phyloP scores from a whole-genome alignment of 2,329 filamentous ascomycete genomes.

The Myotisia sp. region DNA sequence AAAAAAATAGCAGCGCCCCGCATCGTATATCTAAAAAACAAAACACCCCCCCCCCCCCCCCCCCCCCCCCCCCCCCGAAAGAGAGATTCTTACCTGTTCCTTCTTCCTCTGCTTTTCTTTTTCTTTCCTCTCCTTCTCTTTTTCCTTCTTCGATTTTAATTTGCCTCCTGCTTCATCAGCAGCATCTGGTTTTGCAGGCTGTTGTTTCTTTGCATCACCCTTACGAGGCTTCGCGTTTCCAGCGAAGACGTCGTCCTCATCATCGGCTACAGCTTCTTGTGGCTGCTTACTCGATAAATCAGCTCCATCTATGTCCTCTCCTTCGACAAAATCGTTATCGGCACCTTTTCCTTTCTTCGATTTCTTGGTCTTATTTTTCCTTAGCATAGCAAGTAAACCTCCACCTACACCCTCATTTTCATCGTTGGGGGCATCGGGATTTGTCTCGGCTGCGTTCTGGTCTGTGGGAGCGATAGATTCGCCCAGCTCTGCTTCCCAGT shows the following conservation, averaged over 20 bases:
- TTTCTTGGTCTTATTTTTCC: slow-evolving; percentile 71
- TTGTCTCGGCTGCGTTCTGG: not conserved
- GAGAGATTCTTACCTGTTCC: slow-evolving; percentile 57
- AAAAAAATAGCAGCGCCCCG: too few species aligned
- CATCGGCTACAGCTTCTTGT: slow-evolving; percentile 65
- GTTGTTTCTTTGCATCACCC: slow-evolving; percentile 45
- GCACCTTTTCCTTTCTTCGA: slow-evolving; percentile 72
- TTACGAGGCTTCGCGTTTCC: slow-evolving; percentile 41
- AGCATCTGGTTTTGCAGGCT: slow-evolving; percentile 31
- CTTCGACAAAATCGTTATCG: slow-evolving; percentile 61
- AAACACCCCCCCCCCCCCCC: too few species aligned
- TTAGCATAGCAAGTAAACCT: slow-evolving; percentile 64
- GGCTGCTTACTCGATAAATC: slow-evolving; percentile 55
- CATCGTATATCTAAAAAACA: too few species aligned
- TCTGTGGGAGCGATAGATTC: slow-evolving; percentile 45
- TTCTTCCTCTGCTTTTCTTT: slow-evolving; percentile 97
- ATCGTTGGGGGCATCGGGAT: slow-evolving; percentile 16
- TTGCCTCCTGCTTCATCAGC: slow-evolving; percentile 46
- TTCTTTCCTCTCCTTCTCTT: slow-evolving; percentile 96
- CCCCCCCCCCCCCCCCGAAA: not conserved
- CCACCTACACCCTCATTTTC: slow-evolving; percentile 40
- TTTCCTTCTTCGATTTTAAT: slow-evolving; percentile 92
- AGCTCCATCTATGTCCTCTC: slow-evolving; percentile 43
- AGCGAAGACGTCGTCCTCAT: slow-evolving; percentile 76
- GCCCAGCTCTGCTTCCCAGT: slow-evolving; percentile 89